phyloP scores from a whole-genome alignment of 2,329 filamentous ascomycete genomes.

The Ampelomyces quisqualis region DNA sequence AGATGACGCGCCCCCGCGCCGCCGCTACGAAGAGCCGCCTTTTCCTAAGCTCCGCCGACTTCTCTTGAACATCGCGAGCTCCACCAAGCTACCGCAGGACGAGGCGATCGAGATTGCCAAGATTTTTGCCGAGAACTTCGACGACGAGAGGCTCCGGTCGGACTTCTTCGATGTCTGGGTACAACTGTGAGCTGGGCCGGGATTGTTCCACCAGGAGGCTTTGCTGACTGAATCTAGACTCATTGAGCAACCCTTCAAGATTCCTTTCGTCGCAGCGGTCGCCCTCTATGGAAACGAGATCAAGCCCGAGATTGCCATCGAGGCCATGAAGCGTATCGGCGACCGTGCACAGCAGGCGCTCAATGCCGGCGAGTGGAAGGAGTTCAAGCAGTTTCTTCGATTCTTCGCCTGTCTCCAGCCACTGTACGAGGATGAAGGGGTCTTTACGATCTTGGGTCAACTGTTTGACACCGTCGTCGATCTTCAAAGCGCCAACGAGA shows the following conservation, averaged over 20 bases:
- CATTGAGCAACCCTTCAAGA: slow-evolving; percentile 93
- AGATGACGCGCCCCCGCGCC: slow-evolving; percentile 32
- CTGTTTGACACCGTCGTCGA: slow-evolving; percentile 91
- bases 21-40: slow-evolving; percentile 40
- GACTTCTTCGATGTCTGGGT: slow-evolving; percentile 72
- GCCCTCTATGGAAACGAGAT: slow-evolving; percentile 76
- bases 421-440: slow-evolving; percentile 76
- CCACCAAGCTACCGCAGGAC: slow-evolving; percentile 39
- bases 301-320: slow-evolving; percentile 71
- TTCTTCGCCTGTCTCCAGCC: slow-evolving; percentile 85
- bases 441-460: slow-evolving; percentile 83
- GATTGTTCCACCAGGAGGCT: not conserved
- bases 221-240: slow-evolving; percentile 50
- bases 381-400: slow-evolving; percentile 86
- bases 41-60: slow-evolving; percentile 38
- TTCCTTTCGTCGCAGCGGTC: slow-evolving; percentile 87
- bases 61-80: slow-evolving; percentile 43
- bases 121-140: slow-evolving; percentile 71
- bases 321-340: slow-evolving; percentile 66
- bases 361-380: slow-evolving; percentile 76
- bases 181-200: slow-evolving; percentile 61
- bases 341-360: slow-evolving; percentile 67
- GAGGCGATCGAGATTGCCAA: slow-evolving; percentile 51
- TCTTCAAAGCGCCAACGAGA: slow-evolving; percentile 86
- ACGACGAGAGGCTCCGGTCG: slow-evolving; percentile 74